These are phyloP conservation scores for Trichoderma gamsii DNA, from an alignment of 495 filamentous ascomycete species.

Conservation along the genomic window DNA sequence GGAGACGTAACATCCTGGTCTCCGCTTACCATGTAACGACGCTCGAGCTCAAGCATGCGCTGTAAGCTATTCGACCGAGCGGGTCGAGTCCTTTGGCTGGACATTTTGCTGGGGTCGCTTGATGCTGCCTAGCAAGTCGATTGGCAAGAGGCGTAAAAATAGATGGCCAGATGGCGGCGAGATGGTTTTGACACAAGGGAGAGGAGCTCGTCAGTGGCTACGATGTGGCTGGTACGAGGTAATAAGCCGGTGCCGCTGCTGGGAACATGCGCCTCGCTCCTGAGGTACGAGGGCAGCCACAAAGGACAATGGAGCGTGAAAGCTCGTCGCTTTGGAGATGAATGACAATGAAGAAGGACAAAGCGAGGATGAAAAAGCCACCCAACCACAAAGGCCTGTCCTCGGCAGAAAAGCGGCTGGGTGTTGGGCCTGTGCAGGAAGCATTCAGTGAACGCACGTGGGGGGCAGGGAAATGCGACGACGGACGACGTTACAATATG, in stretches of 20 bases:
- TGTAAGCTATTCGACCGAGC: conserved; percentile 39
- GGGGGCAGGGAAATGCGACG: not conserved
- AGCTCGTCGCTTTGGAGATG: not conserved
- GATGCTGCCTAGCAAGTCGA: not conserved
- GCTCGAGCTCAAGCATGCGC: conserved; percentile 47
- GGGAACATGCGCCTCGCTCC: not conserved
- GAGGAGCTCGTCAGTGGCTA: conserved; percentile 1
- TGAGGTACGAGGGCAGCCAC: not conserved
- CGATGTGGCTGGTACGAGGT: conserved; percentile 11
- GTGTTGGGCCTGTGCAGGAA: not conserved
- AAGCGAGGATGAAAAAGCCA: not conserved
- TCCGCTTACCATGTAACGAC: conserved; percentile 46
- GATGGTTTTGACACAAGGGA: not conserved
- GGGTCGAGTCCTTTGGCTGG: conserved; percentile 6
- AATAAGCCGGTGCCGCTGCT: not conserved
- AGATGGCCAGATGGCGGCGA: not conserved
- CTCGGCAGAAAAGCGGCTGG: conserved; percentile 4
- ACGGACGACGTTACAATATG: not conserved
- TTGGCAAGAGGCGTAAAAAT: not conserved
- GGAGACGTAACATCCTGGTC: not conserved
- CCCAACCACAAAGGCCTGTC: not conserved
- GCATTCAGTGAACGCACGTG: not conserved
- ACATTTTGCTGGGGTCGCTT: not conserved
- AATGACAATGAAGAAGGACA: not conserved
- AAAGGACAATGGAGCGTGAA: no score